Percentiles rank a stretch among this genome's conserved stretches.
phyloP scores from a whole-genome alignment of 2,329 filamentous ascomycete genomes.

The Reticulascus tulasneorum region DNA sequence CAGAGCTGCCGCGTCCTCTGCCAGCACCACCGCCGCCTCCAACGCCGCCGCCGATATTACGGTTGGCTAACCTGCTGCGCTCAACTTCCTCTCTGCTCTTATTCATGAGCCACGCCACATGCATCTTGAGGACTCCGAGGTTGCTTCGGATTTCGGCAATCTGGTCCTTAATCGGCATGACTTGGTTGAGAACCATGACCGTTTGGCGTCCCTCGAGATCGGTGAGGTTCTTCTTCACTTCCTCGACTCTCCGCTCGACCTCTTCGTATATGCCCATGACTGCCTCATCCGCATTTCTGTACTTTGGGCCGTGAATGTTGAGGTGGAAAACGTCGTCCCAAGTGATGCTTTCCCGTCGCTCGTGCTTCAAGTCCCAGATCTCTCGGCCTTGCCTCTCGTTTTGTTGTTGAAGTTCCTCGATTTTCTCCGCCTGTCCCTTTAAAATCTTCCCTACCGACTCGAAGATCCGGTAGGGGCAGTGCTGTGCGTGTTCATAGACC shows the following conservation, averaged over 20 bases:
- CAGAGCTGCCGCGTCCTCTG: constrained; percentile 19
- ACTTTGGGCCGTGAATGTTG: constrained; percentile 11
- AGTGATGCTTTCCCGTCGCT: constrained; percentile 10
- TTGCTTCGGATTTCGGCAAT: constrained; percentile 57
- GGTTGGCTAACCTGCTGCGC: constrained; percentile 23
- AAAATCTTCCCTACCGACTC: constrained; percentile 45
- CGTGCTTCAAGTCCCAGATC: constrained; percentile 28
- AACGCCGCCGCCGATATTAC: constrained; percentile 17
- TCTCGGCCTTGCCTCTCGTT: constrained; percentile 29
- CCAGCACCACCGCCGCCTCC: constrained; percentile 17
- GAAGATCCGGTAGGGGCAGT: constrained; percentile 50
- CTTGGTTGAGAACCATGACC: constrained; percentile 59
- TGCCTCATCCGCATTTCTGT: constrained; percentile 12
- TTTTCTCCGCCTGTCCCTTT: constrained; percentile 44
- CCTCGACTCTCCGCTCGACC: constrained; percentile 39
- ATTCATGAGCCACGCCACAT: constrained; percentile 56
- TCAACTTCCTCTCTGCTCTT: constrained; percentile 43
- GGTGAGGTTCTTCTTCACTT: constrained; percentile 51
- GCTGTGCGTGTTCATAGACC: constrained; percentile 40
- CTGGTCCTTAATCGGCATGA: constrained; percentile 58
- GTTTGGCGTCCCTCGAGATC: constrained; percentile 58
- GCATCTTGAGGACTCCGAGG: constrained; percentile 55
- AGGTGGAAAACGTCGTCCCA: constrained; percentile 13
- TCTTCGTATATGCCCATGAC: constrained; percentile 17
- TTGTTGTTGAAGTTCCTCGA: constrained; percentile 34